These are phyloP conservation scores for Pseudotsuga menziesii DNA, from an alignment of 75 land plant species.

Conservation along the genomic window DNA sequence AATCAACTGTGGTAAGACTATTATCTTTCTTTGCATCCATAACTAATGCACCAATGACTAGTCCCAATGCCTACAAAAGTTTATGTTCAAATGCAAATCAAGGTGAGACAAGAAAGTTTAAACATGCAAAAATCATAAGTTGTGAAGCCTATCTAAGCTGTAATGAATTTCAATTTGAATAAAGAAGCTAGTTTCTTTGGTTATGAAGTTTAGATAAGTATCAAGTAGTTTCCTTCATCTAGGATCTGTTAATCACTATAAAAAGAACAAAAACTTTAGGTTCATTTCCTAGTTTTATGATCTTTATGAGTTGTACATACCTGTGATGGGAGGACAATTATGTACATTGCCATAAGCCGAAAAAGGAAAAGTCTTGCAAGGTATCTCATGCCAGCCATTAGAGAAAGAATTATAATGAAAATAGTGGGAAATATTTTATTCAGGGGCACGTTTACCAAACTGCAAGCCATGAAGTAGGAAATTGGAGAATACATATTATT, in stretches of 20 bases:
- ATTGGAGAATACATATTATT: conserved; percentile 40
- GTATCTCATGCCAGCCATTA: conserved; percentile 23
- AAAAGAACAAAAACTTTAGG: too few relatives aligned
- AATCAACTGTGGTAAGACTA: conserved; percentile 12
- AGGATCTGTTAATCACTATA: too few relatives aligned
- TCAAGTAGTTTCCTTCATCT: too few relatives aligned
- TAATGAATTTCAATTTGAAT: too few relatives aligned
- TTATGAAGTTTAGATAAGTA: too few relatives aligned
- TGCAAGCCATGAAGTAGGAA: conserved; percentile 38
- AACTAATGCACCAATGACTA: conserved; percentile 15
- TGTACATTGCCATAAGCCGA: conserved; percentile 12
- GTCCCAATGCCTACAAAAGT: conserved; percentile 17
- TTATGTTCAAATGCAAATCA: too few relatives aligned
- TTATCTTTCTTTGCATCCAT: conserved; percentile 24
- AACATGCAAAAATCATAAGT: too few relatives aligned
- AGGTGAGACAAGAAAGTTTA: too few relatives aligned
- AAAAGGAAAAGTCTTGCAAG: conserved; percentile 12
- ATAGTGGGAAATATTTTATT: conserved; percentile 20
- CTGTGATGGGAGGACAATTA: conserved; percentile 26
- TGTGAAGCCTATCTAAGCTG: too few relatives aligned
- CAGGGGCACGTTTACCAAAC: conserved; percentile 28
- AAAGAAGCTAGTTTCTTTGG: too few relatives aligned
- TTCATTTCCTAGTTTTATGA: too few relatives aligned
- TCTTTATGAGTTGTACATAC: conserved; percentile 2
- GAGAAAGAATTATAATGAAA: conserved; percentile 26